These are phyloP conservation scores for Verticillium longisporum DNA, from an alignment of 2,329 filamentous ascomycete species.

Conservation along the genomic window DNA sequence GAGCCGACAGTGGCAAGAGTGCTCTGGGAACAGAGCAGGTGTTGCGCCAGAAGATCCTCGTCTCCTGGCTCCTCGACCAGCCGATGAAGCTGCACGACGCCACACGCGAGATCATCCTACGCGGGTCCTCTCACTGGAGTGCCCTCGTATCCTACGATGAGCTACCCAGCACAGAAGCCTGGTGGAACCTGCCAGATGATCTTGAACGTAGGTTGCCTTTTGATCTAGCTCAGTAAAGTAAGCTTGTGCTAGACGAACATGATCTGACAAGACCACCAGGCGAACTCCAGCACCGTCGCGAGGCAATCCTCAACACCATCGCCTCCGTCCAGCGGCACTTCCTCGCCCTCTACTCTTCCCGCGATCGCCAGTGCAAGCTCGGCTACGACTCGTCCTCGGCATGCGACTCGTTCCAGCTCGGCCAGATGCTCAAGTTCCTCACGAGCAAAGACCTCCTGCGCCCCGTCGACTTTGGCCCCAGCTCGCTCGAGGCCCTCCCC, in stretches of 20 bases:
- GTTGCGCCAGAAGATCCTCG: constrained; percentile 62
- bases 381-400: constrained; percentile 67
- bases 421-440: constrained; percentile 70
- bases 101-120: constrained; percentile 59
- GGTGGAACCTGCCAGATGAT: constrained; percentile 67
- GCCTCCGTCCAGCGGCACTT: constrained; percentile 66
- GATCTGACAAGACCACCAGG: constrained; percentile 28
- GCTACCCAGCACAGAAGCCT: constrained; percentile 35
- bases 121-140: constrained; percentile 56
- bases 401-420: constrained; percentile 73
- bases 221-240: not conserved
- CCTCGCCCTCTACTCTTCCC: constrained; percentile 58
- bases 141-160: constrained; percentile 24
- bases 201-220: constrained; percentile 49
- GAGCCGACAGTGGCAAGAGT: constrained; percentile 24
- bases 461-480: constrained; percentile 48
- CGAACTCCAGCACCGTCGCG: constrained; percentile 60
- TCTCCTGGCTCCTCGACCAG: constrained; percentile 59
- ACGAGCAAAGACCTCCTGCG: constrained; percentile 52
- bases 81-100: constrained; percentile 52
- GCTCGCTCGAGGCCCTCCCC: constrained; percentile 34
- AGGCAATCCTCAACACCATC: constrained; percentile 61
- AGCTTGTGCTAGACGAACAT: not conserved
- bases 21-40: constrained; percentile 52
- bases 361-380: constrained; percentile 61